Conservation (phyloP, 2,329 filamentous ascomycete species). For the Penicillium capsulatum region DNA sequence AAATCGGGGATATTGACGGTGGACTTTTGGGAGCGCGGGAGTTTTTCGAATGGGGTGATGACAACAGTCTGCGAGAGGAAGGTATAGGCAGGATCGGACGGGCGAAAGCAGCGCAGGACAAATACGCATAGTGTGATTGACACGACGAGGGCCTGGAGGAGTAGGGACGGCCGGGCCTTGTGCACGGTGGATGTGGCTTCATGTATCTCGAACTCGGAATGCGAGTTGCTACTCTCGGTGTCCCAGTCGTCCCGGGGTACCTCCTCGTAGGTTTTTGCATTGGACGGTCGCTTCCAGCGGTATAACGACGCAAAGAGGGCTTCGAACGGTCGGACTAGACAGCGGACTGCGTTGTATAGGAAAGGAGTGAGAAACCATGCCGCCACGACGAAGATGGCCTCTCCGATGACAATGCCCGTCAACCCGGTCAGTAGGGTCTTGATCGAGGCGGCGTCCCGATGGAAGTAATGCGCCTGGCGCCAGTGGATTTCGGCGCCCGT, state of each 20-base stretch:
- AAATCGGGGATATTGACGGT: constrained; percentile 15
- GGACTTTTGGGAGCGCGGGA: constrained; percentile 5
- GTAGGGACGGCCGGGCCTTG: neutral
- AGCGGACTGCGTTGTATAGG: constrained; percentile 12
- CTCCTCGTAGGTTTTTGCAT: constrained; percentile 10
- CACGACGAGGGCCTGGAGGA: constrained; percentile 9
- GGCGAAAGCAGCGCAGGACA: constrained; percentile 14
- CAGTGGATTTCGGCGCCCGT: constrained; percentile 28
- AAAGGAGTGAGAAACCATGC: constrained; percentile 17
- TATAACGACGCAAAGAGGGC: neutral
- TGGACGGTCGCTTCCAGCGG: constrained; percentile 6
- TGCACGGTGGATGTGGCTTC: neutral
- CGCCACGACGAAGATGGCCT: constrained; percentile 13
- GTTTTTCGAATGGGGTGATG: constrained; percentile 19
- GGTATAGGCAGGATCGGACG: constrained; percentile 13
- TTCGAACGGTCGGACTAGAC: constrained; percentile 1
- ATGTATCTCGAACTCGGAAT: constrained; percentile 3
- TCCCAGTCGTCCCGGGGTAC: constrained; percentile 15
- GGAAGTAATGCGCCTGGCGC: constrained; percentile 24
- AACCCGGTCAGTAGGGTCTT: constrained; percentile 24
- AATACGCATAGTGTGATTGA: constrained; percentile 2
- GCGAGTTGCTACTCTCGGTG: constrained; percentile 7
- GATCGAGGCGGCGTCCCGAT: constrained; percentile 21
- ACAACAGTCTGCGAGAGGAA: constrained; percentile 22
- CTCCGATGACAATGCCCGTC: constrained; percentile 18